Conservation (phyloP, 1,139 yeast genomes). For the Candida sojae region DNA sequence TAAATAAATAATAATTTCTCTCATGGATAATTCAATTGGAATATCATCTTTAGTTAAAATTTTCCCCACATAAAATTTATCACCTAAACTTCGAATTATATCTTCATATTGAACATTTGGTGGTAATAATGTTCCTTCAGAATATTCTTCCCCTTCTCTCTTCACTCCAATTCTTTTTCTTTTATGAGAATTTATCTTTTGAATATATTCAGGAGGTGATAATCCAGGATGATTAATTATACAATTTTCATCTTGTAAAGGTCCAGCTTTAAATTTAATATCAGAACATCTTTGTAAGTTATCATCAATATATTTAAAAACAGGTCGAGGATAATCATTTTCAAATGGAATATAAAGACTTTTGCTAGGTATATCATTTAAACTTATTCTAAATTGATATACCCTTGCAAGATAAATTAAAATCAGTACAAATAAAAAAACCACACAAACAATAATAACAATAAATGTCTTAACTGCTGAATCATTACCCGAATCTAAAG, state of each 20-base stretch:
- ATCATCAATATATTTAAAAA: constrained; percentile 37
- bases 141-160: constrained; percentile 16
- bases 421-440: constrained; percentile 52
- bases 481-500: constrained; percentile 49
- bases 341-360: constrained; percentile 65
- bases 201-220: constrained; percentile 46
- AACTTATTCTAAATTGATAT: constrained; percentile 55
- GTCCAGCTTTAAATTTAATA: constrained; percentile 53
- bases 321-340: constrained; percentile 59
- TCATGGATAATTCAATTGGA: constrained; percentile 48
- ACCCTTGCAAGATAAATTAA: constrained; percentile 55
- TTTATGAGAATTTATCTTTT: constrained; percentile 23
- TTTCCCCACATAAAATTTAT: constrained; percentile 47
- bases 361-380: constrained; percentile 75
- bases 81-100: constrained; percentile 57
- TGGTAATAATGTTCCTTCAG: constrained; percentile 46
- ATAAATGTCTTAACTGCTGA: constrained; percentile 70
- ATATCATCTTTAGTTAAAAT: constrained; percentile 37
- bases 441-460: constrained; percentile 71
- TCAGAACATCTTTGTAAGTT: constrained; percentile 47
- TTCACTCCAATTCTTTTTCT: constrained; percentile 17
- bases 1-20: constrained; percentile 40
- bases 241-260: constrained; percentile 36
- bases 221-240: constrained; percentile 66
- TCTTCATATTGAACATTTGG: constrained; percentile 66